Base-by-base conservation (phyloP, 257 asterid genomes). In the Nicotiana undulata region DNA sequence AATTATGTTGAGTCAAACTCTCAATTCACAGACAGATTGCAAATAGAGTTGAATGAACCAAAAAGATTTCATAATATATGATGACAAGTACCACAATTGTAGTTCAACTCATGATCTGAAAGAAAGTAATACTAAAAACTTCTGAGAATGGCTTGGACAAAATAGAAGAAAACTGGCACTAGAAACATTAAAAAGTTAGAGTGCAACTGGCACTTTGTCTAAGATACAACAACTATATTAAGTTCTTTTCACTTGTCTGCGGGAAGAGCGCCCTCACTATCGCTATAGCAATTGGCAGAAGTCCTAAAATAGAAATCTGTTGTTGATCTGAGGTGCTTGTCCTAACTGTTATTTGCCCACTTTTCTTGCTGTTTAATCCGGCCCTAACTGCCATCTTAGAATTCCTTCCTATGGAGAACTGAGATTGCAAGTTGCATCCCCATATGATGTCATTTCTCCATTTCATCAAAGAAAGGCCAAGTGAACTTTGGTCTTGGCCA, bases 251-350 rank as follows among this genome's bases (percentile, higher is more conserved):
- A 51, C 67, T 66, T 28, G 82, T 74, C 76, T 37, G 81, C 16
- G 85, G 37, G 59, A 85, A 86, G 31, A 86, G 3, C 29, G 63
- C 76, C 84, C 80, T 72, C 75, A 83, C 82, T 15, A 88, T 77
- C 46, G 90, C 85, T 79, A 72, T 85, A 67, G 88, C 91, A 60
- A 88, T 56, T 6, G 91, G 94, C 64, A 90, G 82, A 26, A 91
- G 64, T 28, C 89, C 91, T 60, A 93, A 17, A 53, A 88, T 81
- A 49, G 89, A 89, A 76, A 93, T 77, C 28, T 83, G 91, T 52
- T 85, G 88, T 55, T 87, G 91, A 79, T 90, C 94, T n/a, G 89
- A 90, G 46, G 88, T 83, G 86, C 88, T 88, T 40, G 86, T 86
- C 85, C 80, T 85, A 29, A 92, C 44, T 55, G 83, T 82, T 40